These are phyloP conservation scores for Albifimbria verrucaria DNA, from an alignment of 2,329 filamentous ascomycete genomes.

Conservation along the genomic window DNA sequence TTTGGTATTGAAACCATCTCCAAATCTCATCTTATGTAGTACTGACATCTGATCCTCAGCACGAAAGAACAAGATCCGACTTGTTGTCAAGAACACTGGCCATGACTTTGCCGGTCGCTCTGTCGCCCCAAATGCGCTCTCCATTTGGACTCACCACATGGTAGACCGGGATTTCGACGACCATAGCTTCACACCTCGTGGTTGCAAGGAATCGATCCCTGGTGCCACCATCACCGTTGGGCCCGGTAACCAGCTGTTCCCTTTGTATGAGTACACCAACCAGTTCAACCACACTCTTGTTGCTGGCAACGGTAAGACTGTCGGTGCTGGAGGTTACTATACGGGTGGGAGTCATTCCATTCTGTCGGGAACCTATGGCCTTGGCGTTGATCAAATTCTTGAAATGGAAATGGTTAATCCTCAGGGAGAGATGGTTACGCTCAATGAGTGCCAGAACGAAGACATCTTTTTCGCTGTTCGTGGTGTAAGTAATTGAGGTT, in stretches of 20 bases:
- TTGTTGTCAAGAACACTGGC: conserved; percentile 37
- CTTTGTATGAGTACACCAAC: conserved; percentile 44
- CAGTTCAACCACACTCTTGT: conserved; percentile 46
- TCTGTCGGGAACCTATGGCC: conserved; percentile 37
- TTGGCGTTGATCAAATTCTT: conserved; percentile 46
- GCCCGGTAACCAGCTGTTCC: conserved; percentile 49
- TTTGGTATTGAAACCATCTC: conserved; percentile 3
- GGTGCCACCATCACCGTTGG: conserved; percentile 52
- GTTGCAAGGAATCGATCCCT: conserved; percentile 36
- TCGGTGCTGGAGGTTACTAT: background rate
- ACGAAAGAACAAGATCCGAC: conserved; percentile 37
- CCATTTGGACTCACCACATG: conserved; percentile 51
- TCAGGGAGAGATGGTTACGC: conserved; percentile 36
- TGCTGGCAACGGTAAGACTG: conserved; percentile 41
- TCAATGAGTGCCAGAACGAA: conserved; percentile 36
- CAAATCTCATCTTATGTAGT: background rate
- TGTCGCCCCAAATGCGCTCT: conserved; percentile 46
- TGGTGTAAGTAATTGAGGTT: conserved; percentile 38
- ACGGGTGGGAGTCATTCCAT: conserved; percentile 38
- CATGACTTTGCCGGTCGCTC: conserved; percentile 44
- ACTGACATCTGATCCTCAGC: conserved; percentile 21
- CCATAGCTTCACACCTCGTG: conserved; percentile 37
- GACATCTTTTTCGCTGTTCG: conserved; percentile 53
- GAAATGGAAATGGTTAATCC: conserved; percentile 40
- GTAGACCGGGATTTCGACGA: conserved; percentile 33